Evolutionary conservation across 345 rosid species (phyloP).

Genomic region (Citrus trifoliata): DNA sequence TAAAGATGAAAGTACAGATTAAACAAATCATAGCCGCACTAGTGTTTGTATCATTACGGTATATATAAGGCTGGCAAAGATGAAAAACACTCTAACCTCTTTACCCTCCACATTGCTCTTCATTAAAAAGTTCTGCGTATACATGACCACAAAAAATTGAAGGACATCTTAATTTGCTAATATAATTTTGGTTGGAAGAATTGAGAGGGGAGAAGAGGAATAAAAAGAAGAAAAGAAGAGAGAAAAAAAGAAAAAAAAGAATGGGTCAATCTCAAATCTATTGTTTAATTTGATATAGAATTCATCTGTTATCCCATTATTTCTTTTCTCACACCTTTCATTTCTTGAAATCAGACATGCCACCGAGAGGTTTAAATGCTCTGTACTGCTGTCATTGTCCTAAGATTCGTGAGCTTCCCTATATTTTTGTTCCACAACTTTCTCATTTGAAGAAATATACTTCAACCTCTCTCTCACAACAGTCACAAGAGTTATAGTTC

Average conservation of each 20-base stretch:
- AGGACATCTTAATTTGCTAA: neutral
- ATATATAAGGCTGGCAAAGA: neutral
- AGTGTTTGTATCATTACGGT: neutral
- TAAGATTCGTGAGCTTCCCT: neutral
- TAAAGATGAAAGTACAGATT: neutral
- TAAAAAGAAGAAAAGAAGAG: no score
- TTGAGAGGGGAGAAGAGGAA: no score
- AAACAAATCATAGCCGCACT: neutral
- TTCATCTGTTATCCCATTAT: no score
- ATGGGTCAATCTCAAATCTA: no score
- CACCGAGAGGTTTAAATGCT: neutral
- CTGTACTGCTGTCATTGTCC: neutral
- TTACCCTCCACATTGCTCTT: neutral
- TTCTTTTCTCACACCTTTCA: no score
- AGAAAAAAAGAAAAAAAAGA: no score
- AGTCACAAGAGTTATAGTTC: neutral
- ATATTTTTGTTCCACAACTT: slow-evolving; percentile 13
- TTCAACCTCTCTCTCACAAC: neutral
- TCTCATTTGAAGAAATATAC: neutral
- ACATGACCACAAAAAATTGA: neutral
- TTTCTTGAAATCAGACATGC: no score
- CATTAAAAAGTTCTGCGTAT: neutral
- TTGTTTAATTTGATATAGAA: no score
- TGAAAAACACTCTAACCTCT: neutral
- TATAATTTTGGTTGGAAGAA: no score